Conservation (phyloP, 805 yeast genomes). For the Zygotorulaspora sp. region DNA sequence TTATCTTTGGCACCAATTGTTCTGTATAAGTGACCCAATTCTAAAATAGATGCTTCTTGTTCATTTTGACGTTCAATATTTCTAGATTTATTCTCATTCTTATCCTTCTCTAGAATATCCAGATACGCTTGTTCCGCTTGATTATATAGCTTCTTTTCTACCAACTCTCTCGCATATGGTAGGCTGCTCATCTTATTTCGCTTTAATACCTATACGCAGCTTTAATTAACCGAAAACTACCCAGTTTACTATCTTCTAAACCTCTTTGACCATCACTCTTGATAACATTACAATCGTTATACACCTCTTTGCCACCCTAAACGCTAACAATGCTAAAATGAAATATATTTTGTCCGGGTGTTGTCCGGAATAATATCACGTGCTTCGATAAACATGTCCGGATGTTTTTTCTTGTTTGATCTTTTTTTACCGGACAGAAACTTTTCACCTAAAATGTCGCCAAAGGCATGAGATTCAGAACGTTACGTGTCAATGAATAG, state of each 20-base stretch:
- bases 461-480: not conserved
- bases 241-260: no score
- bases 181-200: conserved; percentile 36
- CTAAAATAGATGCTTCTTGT: conserved; percentile 67
- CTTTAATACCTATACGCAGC: no score
- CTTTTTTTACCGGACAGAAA: no score
- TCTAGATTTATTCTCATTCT: conserved; percentile 5
- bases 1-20: conserved; percentile 44
- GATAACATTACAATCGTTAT: no score
- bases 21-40: conserved; percentile 70
- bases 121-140: conserved; percentile 60
- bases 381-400: no score
- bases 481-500: conserved; percentile 2
- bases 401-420: no score
- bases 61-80: conserved; percentile 45
- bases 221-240: no score
- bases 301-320: conserved; percentile 10
- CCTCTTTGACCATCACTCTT: no score
- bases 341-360: conserved; percentile 1
- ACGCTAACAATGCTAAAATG: not conserved
- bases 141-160: conserved; percentile 42
- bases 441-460: no score
- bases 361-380: not conserved
- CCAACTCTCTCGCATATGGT: conserved; percentile 60
- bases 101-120: conserved; percentile 41